A percentile compares a stretch with the other conserved stretches of the same genome.
Conservation (phyloP, 768 basidiomycete species). For the Kwoniella sp. region DNA sequence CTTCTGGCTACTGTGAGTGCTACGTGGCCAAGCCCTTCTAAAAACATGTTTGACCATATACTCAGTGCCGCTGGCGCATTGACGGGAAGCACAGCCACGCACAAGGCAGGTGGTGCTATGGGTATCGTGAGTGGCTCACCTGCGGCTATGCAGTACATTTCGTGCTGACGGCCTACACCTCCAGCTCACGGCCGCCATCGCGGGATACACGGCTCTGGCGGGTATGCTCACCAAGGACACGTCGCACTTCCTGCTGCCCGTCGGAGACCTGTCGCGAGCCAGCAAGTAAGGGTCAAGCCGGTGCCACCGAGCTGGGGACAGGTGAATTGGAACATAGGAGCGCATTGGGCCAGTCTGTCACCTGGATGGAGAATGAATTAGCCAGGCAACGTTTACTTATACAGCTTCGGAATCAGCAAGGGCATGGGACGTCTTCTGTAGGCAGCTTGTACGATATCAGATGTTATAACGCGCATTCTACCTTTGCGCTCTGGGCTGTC, state of each 20-base stretch:
- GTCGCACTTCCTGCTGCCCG: constrained; percentile 46
- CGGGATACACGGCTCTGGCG: constrained; percentile 49
- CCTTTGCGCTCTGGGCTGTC: too few species aligned
- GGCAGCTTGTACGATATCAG: too few species aligned
- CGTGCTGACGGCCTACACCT: background rate
- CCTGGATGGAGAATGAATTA: too few species aligned
- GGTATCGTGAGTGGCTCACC: constrained; percentile 44
- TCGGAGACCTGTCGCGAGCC: constrained; percentile 37
- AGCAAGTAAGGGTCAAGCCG: too few species aligned
- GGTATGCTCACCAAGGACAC: constrained; percentile 50
- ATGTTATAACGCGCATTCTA: too few species aligned
- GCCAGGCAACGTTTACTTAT: too few species aligned
- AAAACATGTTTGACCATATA: background rate
- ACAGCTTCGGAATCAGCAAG: too few species aligned
- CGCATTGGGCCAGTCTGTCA: too few species aligned
- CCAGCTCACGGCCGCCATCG: constrained; percentile 47
- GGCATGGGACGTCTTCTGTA: too few species aligned
- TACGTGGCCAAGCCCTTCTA: background rate
- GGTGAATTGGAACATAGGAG: too few species aligned
- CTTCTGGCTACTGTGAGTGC: constrained; percentile 47
- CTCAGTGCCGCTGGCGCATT: constrained; percentile 51
- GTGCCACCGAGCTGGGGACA: too few species aligned
- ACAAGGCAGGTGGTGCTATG: constrained; percentile 50
- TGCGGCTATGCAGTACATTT: background rate
- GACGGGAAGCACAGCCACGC: constrained; percentile 29